Percentiles rank a stretch among this genome's conserved stretches.
phyloP scores from a whole-genome alignment of 2,329 filamentous ascomycete species.

The Stachybotrys elegans region DNA sequence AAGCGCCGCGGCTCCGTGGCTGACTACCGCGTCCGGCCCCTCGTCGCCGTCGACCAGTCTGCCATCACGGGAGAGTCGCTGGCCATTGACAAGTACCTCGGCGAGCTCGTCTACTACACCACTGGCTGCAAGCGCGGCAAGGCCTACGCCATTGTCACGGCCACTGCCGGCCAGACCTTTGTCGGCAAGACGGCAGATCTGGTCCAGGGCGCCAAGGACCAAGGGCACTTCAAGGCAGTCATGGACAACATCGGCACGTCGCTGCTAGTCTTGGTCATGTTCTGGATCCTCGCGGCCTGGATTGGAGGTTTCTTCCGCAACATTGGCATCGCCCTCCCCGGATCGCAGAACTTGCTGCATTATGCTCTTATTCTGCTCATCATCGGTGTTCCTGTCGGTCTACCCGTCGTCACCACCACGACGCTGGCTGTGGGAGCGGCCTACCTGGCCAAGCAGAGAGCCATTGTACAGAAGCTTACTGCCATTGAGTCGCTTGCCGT shows the following conservation, averaged over 20 bases:
- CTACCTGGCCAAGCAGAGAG: constrained; percentile 87
- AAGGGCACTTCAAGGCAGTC: constrained; percentile 87
- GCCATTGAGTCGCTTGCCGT: constrained; percentile 82
- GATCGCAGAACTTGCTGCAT: constrained; percentile 64
- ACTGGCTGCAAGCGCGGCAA: constrained; percentile 88
- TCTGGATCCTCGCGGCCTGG: constrained; percentile 81
- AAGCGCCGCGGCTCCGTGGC: constrained; percentile 2
- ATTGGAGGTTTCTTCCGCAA: constrained; percentile 86
- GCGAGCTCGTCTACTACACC: constrained; percentile 77
- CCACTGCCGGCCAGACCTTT: constrained; percentile 85
- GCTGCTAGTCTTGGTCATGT: constrained; percentile 72
- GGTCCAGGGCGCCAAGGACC: constrained; percentile 67
- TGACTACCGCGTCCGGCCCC: constrained; percentile 60
- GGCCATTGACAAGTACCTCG: constrained; percentile 81
- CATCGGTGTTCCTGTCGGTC: constrained; percentile 87
- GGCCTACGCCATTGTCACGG: constrained; percentile 75
- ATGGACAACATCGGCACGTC: constrained; percentile 81
- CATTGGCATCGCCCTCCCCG: constrained; percentile 64
- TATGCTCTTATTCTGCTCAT: constrained; percentile 88
- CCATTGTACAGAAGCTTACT: constrained; percentile 87
- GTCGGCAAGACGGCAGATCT: constrained; percentile 84
- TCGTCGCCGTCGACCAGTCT: constrained; percentile 87
- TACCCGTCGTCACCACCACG: constrained; percentile 87
- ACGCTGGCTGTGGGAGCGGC: constrained; percentile 93
- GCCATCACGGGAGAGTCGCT: constrained; percentile 89